phyloP scores from a whole-genome alignment of 1,284 basidiomycete species.

The Taiwanofungus camphoratus region DNA sequence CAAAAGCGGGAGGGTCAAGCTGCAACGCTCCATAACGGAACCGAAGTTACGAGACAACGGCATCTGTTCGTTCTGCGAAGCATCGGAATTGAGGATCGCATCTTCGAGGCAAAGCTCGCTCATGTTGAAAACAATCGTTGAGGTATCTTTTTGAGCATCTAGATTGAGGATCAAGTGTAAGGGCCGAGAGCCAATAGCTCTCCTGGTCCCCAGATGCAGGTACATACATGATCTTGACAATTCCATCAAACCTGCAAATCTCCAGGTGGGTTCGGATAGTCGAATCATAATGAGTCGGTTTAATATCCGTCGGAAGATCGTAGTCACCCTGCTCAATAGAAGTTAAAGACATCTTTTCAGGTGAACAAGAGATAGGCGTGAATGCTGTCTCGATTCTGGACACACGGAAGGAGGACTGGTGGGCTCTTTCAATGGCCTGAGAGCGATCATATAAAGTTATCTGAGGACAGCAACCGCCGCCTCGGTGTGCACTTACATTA shows the following conservation, averaged over 20 bases:
- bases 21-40: conserved; percentile 57
- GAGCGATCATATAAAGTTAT: too few relatives aligned
- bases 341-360: too few relatives aligned
- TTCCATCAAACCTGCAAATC: conserved; percentile 71
- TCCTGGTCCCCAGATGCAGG: neutral
- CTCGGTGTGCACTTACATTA: too few relatives aligned
- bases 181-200: neutral
- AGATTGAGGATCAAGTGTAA: conserved; percentile 44
- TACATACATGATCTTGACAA: conserved; percentile 66
- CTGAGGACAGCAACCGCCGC: too few relatives aligned
- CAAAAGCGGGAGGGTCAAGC: conserved; percentile 54
- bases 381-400: too few relatives aligned
- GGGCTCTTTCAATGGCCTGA: too few relatives aligned
- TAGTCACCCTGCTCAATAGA: conserved; percentile 31
- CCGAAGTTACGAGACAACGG: conserved; percentile 50
- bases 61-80: conserved; percentile 45
- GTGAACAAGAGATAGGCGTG: too few relatives aligned
- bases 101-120: conserved; percentile 66
- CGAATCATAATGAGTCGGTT: conserved; percentile 80
- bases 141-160: conserved; percentile 64
- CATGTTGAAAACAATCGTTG: conserved; percentile 66
- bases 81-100: conserved; percentile 58
- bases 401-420: too few relatives aligned
- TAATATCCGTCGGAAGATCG: conserved; percentile 72
- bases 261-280: conserved; percentile 83